Evolutionary conservation across 2,329 filamentous ascomycete species (phyloP), one percentile per base, ranked within the genome.

Genomic region (Thelonectria olida): DNA sequence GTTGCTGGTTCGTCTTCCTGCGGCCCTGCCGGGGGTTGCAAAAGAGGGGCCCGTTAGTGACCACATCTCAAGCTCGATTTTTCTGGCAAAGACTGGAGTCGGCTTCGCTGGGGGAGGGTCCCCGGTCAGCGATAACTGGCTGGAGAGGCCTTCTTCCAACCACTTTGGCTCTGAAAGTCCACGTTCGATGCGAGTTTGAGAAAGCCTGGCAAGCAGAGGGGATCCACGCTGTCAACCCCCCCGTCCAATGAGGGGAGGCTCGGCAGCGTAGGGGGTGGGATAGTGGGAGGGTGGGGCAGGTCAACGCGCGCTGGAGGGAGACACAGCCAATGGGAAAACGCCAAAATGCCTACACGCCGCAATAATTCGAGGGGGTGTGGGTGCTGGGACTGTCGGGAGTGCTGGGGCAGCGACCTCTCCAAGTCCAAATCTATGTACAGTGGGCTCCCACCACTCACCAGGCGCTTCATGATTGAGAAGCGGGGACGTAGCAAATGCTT

Each of bases 311-410:
- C 63, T 68, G 64, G 58, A 53, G 49, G 55, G 53, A 39, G 19
- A 42, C 10, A 31, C 20, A 49, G 39, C 69, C 69, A 72, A 72
- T 72, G 8, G 52, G 39, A 39, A 39, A 38, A 55, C 58, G 65
- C 55, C 66, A 72, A 69, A 72, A 69, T 53, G 57, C 57, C 71
- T 65, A 67, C 67, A 68, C 67, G 64, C 67, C 63, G 61, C 54
- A 62, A 50, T 59, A 54, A 48, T 61, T 64, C 52, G 63, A 60
- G 62, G 47, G 64, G 65, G 63, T 56, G 58, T 61, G 48, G 49
- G 59, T 68, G 66, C 44, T 56, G 52, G 52, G 52, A 51, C 57
- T 28, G 51, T 54, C 51, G 53, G 53, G 58, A 56, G 65, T 66
- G 39, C 48, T 64, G 36, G 55, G 58, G 66, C 9, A 64, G 55